Evolutionary conservation across 1,139 yeast genomes (phyloP), one percentile per base, ranked within the genome.

Genomic region (Pichia inconspicua): DNA sequence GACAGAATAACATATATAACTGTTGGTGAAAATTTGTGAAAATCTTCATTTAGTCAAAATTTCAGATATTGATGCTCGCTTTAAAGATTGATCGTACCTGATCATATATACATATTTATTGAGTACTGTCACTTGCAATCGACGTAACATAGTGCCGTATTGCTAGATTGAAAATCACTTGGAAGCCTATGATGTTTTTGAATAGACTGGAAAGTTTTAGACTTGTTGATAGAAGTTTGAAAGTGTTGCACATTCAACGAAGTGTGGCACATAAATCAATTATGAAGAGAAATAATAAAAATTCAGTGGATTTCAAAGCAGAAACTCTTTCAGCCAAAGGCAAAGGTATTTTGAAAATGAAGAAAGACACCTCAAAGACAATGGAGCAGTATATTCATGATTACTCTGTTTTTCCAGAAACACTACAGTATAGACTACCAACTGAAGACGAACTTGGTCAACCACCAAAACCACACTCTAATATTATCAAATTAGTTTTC

Each of bases 331-430:
- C 51, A 12, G 53, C 53, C 2, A 43, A 53, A 17, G 56, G 55
- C 14, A 48, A 42, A 25, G 55, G 50, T 38, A 44, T 53, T 22
- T 41, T 49, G 2, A 50, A 46, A 28, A 31, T 53, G 30, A 53
- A 52, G 30, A 53, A 54, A 30, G 49, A 48, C 14, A 45, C 35
- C 2, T 41, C 39, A 8, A 49, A 44, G 12, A 41, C 48, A 10
- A 52, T 51, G 17, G 49, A 48, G 4, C 27, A 47, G 19, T 62
- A 59, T 44, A 54, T 62, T 11, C 66, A 65, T 48, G 74, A 70
- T 49, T 70, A 67, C 51, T 66, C 73, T 1, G 61, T 65, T 3
- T 55, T 64, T 3, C 73, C 73, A 3, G 59, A 61, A 28, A 62
- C 68, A 5, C 58, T 64, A 43, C 65, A 62, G 41, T 67, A 59